Conservation (phyloP, 129 eudicot species). For the Scalesia atractyloides region DNA sequence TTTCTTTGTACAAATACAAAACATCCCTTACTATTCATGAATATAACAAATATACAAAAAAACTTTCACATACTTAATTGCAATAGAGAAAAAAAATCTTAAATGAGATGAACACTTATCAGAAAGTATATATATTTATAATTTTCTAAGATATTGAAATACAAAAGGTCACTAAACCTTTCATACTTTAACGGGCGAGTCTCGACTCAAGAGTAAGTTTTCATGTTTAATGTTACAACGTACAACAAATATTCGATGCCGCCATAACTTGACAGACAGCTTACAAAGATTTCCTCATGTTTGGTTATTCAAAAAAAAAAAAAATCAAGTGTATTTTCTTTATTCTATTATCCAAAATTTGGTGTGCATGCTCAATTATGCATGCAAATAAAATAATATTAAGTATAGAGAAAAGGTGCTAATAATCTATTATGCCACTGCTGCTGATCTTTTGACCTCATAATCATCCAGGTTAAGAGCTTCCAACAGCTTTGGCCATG, state of each 20-base stretch:
- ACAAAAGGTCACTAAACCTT: background rate
- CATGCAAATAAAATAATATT: constrained; percentile 51
- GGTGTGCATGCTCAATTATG: constrained; percentile 42
- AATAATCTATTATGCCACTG: constrained; percentile 55
- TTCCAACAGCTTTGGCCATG: constrained; percentile 93
- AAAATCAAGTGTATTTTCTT: constrained; percentile 24
- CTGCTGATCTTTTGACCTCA: constrained; percentile 73
- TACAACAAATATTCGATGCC: constrained; percentile 27
- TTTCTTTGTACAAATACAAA: background rate
- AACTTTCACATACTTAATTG: background rate
- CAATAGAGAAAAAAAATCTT: background rate
- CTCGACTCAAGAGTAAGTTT: background rate
- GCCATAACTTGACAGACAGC: constrained; percentile 23
- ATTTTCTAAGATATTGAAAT: background rate
- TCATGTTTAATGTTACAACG: constrained; percentile 33
- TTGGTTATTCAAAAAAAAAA: constrained; percentile 38
- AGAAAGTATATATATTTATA: background rate
- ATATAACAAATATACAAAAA: too few relatives aligned
- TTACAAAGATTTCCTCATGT: constrained; percentile 28
- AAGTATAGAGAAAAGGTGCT: constrained; percentile 8
- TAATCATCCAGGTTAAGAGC: constrained; percentile 86
- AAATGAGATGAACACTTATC: background rate
- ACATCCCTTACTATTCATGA: background rate
- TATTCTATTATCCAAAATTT: constrained; percentile 57
- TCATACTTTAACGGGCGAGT: background rate